Evolutionary conservation across 805 yeast genomes (phyloP), one percentile per base, ranked within the genome.

Genomic region (Candida xiaguanensis): DNA sequence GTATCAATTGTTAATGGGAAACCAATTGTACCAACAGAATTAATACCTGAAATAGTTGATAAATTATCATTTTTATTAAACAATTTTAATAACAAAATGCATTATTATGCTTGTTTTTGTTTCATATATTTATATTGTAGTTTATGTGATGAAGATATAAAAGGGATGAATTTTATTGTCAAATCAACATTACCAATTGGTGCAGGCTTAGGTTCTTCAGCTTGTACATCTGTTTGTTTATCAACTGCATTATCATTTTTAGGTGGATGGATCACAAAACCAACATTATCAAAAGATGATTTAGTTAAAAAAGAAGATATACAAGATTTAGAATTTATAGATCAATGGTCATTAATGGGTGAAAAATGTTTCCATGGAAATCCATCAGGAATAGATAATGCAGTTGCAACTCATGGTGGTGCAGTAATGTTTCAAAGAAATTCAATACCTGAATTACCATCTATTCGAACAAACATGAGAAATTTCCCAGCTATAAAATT

Each of bases 311-410:
- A 65, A 1, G 44, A 55, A 9, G 67, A 65, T 29, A 56, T 51
- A 30, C 59, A 55, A 3, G 81, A 74, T 38, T 70, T 80, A 18
- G 61, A 67, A n/a, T 75, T 80, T 45, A 80, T 93, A 44, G 91
- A 91, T 48, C 63, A 70, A 5, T 90, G 96, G 95, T 81, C 98
- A 1, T 84, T 84, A 47, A 72, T 91, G 67, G 98, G 97, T 27
- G 99, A 93, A 59, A 84, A 83, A 56, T 88, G 97, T 56, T 85
- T 90, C 49, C 98, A 91, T 56, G 98, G 98, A 1, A 89, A 85
- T 51, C 99, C 99, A 7, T 82, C 95, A 14, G 99, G 99, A 9
- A 88, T 93, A 38, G 99, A 93, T 59, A 93, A 93, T 55, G 89
- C 96, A 0, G 97, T 91, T 35, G 95, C 98, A 2, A 85, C 96